A percentile compares a stretch with the other conserved stretches of the same genome.
Evolutionary conservation across 495 filamentous ascomycete genomes (phyloP).

Genomic region (Viridothelium virens): DNA sequence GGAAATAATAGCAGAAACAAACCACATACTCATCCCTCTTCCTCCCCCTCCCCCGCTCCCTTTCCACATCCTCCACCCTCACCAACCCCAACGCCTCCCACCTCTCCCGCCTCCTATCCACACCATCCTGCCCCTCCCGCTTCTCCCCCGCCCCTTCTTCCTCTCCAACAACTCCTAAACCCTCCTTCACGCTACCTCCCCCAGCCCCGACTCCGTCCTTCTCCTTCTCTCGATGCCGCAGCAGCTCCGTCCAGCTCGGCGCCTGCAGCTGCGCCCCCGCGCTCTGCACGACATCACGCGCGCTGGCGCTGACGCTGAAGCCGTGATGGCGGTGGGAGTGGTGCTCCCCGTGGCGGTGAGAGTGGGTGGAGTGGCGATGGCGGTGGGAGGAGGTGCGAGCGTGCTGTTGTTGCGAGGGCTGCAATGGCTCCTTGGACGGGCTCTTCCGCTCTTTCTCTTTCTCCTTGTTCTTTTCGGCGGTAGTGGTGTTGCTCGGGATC

Average conservation of each 20-base stretch:
- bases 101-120: not conserved
- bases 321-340: not conserved
- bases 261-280: not conserved
- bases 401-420: not conserved
- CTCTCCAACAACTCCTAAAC: not conserved
- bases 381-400: not conserved
- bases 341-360: not conserved
- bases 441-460: not conserved
- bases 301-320: not conserved
- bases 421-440: not conserved
- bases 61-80: conserved; percentile 4
- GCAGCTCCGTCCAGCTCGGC: conserved; percentile 7
- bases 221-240: not conserved
- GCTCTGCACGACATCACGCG: not conserved
- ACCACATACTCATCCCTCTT: not conserved
- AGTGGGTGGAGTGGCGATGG: not conserved
- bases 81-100: not conserved
- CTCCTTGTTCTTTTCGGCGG: not conserved
- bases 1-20: not conserved
- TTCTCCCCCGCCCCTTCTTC: not conserved
- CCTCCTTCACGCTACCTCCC: not conserved
- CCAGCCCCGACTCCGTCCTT: not conserved
- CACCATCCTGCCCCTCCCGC: not conserved
- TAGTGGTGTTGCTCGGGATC: not conserved
- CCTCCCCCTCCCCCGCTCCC: not conserved